Conservation (phyloP, 2,329 filamentous ascomycete species). For the Penicillium janthinellum region DNA sequence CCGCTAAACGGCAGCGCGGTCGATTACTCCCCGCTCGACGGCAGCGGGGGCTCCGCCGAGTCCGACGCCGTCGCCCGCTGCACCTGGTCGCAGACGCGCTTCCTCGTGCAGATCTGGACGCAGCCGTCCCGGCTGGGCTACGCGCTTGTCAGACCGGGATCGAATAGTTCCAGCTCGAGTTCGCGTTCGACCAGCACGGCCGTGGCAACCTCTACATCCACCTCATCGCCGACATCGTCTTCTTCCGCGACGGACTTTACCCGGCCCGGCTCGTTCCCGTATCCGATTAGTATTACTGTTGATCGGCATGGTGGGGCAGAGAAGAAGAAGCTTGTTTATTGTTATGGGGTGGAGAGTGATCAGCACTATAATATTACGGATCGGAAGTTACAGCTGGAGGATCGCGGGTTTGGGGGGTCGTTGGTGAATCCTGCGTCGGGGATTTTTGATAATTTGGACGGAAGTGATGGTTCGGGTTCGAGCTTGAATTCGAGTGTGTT, state of each 20-base stretch:
- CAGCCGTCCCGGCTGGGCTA: conserved; percentile 41
- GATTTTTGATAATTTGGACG: conserved; percentile 38
- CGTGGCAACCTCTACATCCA: conserved; percentile 23
- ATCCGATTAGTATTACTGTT: conserved; percentile 61
- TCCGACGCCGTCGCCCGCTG: conserved; percentile 53
- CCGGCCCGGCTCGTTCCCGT: conserved; percentile 61
- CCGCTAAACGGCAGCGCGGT: conserved; percentile 47
- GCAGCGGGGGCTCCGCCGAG: conserved; percentile 53
- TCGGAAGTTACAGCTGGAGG: conserved; percentile 55
- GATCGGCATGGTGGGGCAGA: conserved; percentile 62
- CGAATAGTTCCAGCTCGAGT: conserved; percentile 3
- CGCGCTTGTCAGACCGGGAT: conserved; percentile 24
- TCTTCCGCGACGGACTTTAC: conserved; percentile 50
- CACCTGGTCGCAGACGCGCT: conserved; percentile 63
- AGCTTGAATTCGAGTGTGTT: conserved; percentile 24
- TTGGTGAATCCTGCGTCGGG: conserved; percentile 55
- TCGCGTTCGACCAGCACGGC: conserved; percentile 4
- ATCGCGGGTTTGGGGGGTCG: conserved; percentile 53
- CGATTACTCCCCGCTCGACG: conserved; percentile 48
- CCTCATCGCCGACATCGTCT: conserved; percentile 18
- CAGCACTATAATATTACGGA: conserved; percentile 49
- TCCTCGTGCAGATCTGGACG: conserved; percentile 66
- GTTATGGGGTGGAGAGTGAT: conserved; percentile 57
- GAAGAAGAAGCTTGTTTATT: conserved; percentile 60
- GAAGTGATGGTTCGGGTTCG: conserved; percentile 4